Conservation (phyloP, 306 rosid species). For the Urtica urens region DNA sequence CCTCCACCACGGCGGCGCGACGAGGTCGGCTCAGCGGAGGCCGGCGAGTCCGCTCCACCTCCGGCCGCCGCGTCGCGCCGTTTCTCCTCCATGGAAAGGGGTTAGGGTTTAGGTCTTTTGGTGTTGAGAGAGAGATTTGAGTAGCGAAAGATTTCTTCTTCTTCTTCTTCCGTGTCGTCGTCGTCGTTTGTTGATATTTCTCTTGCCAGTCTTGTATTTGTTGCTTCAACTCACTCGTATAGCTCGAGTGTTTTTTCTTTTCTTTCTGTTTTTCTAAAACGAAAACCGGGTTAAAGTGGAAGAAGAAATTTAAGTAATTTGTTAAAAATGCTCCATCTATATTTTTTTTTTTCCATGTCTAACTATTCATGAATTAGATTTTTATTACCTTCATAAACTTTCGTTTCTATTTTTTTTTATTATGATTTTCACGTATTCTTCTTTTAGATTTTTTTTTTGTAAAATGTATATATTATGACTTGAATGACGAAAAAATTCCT, state of each 20-base stretch:
- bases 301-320: neutral
- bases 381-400: no score
- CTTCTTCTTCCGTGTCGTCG: no score
- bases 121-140: neutral
- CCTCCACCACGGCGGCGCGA: slow-evolving; percentile 65
- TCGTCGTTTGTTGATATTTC: neutral
- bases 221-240: neutral
- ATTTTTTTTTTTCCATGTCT: no score
- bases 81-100: slow-evolving; percentile 57
- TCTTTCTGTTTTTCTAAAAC: neutral
- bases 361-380: no score
- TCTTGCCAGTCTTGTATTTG: neutral
- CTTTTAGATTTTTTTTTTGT: no score
- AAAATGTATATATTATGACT: no score
- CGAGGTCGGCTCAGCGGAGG: slow-evolving; percentile 51
- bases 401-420: no score
- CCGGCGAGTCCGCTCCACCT: slow-evolving; percentile 34
- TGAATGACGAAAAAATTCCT: no score
- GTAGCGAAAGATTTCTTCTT: neutral
- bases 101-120: neutral
- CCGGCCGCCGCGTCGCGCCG: slow-evolving; percentile 45
- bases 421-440: no score
- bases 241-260: neutral
- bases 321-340: no score
- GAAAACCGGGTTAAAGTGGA: neutral